Conservation (phyloP, 2,329 filamentous ascomycete species). For the Fusarium sp. region DNA sequence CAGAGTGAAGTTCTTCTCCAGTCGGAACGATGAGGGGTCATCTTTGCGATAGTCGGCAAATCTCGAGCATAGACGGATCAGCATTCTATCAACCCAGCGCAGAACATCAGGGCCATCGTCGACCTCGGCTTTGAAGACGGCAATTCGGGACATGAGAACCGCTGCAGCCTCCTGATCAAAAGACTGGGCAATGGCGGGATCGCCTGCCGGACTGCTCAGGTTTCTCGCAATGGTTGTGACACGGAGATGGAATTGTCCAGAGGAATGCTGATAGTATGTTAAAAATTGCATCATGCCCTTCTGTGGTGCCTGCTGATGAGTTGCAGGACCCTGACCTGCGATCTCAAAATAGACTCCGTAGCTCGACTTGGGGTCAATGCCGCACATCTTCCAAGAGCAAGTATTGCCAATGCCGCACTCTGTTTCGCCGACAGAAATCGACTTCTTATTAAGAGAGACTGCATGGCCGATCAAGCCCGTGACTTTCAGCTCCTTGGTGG, state of each 20-base stretch:
- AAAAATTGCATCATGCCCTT: constrained; percentile 98
- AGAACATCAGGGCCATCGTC: constrained; percentile 99
- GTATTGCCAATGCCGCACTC: constrained; percentile 99
- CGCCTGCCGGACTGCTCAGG: constrained; percentile 92
- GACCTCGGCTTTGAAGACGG: constrained; percentile 98
- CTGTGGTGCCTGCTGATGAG: constrained; percentile 88
- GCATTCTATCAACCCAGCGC: constrained; percentile 98
- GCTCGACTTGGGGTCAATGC: constrained; percentile 92
- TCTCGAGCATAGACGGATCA: constrained; percentile 94
- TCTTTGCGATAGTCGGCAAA: constrained; percentile 99
- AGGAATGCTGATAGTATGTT: constrained; percentile 98
- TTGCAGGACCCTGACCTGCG: constrained; percentile 90
- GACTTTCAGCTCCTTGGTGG: constrained; percentile 98
- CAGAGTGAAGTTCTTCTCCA: constrained; percentile 99
- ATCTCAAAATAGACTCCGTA: constrained; percentile 99
- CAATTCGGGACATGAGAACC: constrained; percentile 98
- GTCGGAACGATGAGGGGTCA: constrained; percentile 94
- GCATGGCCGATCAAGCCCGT: constrained; percentile 97
- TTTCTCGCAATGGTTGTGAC: constrained; percentile 95
- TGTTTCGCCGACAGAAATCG: constrained; percentile 95
- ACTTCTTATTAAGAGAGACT: constrained; percentile 98
- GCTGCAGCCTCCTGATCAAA: constrained; percentile 99
- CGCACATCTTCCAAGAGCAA: constrained; percentile 99
- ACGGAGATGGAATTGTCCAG: constrained; percentile 94
- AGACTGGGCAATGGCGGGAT: constrained; percentile 94